Conservation (phyloP, 176 grass and related monocot genomes). For the Otatea glauca region DNA sequence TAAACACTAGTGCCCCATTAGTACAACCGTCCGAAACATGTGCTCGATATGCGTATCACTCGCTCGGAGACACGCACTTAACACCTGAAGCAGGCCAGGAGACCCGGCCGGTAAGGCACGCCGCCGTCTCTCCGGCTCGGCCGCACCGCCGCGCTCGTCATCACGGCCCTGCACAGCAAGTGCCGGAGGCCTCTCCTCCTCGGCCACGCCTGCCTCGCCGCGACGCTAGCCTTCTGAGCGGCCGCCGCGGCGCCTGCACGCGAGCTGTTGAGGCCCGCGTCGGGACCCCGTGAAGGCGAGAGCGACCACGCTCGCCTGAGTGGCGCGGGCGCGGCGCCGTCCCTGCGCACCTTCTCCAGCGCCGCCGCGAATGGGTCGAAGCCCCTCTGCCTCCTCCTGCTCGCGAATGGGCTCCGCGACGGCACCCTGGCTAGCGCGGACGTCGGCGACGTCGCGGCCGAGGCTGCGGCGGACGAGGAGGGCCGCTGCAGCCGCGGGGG, state of each 20-base stretch:
- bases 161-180: conserved; percentile 18
- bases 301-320: conserved; percentile 47
- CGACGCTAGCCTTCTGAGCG: too few relatives aligned
- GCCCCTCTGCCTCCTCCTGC: conserved; percentile 20
- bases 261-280: neutral
- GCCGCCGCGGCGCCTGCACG: neutral
- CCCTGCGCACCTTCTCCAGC: conserved; percentile 54
- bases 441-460: conserved; percentile 44
- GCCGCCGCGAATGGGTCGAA: conserved; percentile 58
- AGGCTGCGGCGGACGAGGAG: conserved; percentile 9
- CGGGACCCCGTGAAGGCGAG: conserved; percentile 26
- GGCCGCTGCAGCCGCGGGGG: conserved; percentile 48
- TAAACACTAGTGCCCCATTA: too few relatives aligned
- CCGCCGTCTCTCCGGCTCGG: neutral
- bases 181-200: conserved; percentile 22
- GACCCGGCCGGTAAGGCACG: conserved; percentile 3
- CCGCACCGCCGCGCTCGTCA: conserved; percentile 24
- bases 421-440: neutral
- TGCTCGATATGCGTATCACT: too few relatives aligned
- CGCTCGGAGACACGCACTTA: neutral
- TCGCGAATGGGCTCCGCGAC: conserved; percentile 26
- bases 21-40: neutral
- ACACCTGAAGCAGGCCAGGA: conserved; percentile 47
- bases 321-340: neutral
- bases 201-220: conserved; percentile 8